Conservation (phyloP, 768 basidiomycete genomes). For the Tricholoma matsutake region DNA sequence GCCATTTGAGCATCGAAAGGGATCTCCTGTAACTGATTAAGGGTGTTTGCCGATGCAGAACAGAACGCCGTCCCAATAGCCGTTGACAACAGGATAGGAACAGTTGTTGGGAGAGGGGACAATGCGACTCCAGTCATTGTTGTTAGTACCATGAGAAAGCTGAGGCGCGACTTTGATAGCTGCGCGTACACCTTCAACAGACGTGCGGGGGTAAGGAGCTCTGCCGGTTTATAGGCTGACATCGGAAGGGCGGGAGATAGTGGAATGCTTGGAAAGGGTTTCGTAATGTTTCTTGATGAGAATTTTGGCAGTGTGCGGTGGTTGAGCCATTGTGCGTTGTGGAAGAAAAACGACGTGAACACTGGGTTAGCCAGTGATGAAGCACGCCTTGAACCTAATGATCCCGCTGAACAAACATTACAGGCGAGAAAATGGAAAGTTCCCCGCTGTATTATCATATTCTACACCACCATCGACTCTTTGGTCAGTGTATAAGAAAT, state of each 20-base stretch:
- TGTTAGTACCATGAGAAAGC: constrained; percentile 80
- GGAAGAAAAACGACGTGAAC: constrained; percentile 62
- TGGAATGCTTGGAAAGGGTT: constrained; percentile 7
- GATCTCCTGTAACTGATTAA: constrained; percentile 93
- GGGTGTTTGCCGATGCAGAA: constrained; percentile 88
- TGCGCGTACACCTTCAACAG: constrained; percentile 71
- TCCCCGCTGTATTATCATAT: constrained; percentile 1
- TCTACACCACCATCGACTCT: not conserved
- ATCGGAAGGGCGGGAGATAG: constrained; percentile 15
- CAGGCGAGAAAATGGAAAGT: not conserved
- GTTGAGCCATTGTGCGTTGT: constrained; percentile 53
- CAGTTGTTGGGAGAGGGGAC: constrained; percentile 80
- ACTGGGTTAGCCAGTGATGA: constrained; percentile 13
- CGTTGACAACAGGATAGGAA: constrained; percentile 83
- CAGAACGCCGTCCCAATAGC: constrained; percentile 89
- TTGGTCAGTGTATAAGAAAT: not conserved
- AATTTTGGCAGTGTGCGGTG: not conserved
- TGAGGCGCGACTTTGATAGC: constrained; percentile 83
- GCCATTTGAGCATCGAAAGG: constrained; percentile 98
- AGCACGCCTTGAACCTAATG: not conserved
- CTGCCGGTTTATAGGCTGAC: constrained; percentile 33
- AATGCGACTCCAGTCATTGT: constrained; percentile 92
- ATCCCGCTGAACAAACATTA: not conserved
- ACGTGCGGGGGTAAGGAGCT: constrained; percentile 44
- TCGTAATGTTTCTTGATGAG: not conserved